Evolutionary conservation across 371 early-diverging fungal species (phyloP).

Genomic region (Actinomucor elegans): DNA sequence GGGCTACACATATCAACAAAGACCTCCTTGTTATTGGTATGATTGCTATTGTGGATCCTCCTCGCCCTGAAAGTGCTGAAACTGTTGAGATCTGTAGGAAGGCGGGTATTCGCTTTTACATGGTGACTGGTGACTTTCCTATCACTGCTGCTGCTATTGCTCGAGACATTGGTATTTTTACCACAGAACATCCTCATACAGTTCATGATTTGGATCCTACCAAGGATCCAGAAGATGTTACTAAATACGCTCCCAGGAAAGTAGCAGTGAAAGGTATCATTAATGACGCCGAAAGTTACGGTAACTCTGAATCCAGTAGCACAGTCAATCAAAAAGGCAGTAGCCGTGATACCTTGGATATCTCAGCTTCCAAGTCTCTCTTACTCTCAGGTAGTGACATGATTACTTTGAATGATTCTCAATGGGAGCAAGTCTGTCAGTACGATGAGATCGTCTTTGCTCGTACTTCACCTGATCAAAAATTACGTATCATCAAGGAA

Average conservation of each 20-base stretch:
- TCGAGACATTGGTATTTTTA: slow-evolving; percentile 64
- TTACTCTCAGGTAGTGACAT: slow-evolving; percentile 59
- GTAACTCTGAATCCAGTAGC: slow-evolving; percentile 1
- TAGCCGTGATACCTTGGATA: slow-evolving; percentile 14
- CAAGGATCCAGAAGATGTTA: slow-evolving; percentile 11
- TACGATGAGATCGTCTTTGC: slow-evolving; percentile 84
- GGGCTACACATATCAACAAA: slow-evolving; percentile 26
- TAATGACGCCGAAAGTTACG: slow-evolving; percentile 1
- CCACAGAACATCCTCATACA: slow-evolving; percentile 42
- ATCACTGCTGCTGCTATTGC: slow-evolving; percentile 74
- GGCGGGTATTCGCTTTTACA: slow-evolving; percentile 74
- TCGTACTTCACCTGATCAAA: slow-evolving; percentile 83
- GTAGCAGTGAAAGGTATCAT: neutral
- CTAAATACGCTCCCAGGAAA: slow-evolving; percentile 9
- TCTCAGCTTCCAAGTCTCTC: slow-evolving; percentile 25
- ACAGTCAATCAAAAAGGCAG: neutral
- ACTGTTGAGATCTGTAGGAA: slow-evolving; percentile 54
- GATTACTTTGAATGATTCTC: slow-evolving; percentile 42
- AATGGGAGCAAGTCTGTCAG: slow-evolving; percentile 61
- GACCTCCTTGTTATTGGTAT: slow-evolving; percentile 61
- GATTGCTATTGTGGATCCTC: slow-evolving; percentile 74
- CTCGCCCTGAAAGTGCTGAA: slow-evolving; percentile 63
- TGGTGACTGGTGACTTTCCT: slow-evolving; percentile 79
- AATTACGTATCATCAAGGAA: slow-evolving; percentile 76
- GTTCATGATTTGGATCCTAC: slow-evolving; percentile 31